Evolutionary conservation across 768 basidiomycete genomes (phyloP), one percentile per base, ranked within the genome.

Genomic region (Podaxis sp.): DNA sequence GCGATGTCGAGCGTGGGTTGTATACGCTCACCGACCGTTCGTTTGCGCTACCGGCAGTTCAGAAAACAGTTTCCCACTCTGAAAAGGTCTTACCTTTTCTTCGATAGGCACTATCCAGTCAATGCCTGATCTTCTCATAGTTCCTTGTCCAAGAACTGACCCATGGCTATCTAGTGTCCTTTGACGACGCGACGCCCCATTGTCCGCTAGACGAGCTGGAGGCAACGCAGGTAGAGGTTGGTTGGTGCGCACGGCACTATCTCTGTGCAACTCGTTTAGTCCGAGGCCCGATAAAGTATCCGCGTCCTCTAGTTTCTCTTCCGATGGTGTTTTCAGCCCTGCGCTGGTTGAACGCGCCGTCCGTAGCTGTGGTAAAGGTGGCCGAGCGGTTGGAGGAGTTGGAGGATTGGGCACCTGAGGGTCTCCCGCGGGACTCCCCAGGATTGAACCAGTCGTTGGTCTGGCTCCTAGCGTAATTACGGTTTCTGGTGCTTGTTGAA

Each of bases 1-100:
- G 89, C 88, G 2, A 75, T 70, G 0, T 74, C 64, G 2, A 89
- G 69, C 0, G 87, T 90, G 3, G 85, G 84, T 17, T 75, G 47
- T 3, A 91, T 70, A 3, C 89, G 80, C 56, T 87, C 82, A 8
- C 76, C 76, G 0, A 87, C 71, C 0, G 81, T 82, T 59, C 67
- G 76, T 29, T 72, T 74, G 25, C 66, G 66, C 63, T 57, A 56
- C 33, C 29, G 40, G 53, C 19, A 60, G 19, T 22, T 37, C 55
- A 63, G 38, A 8, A 24, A 43, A 55, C 55, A 38, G 13, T 36
- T 15, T 13, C 4, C 9, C 36, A 2, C 13, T 60, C 61, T 15
- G 29, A 49, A 57, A 62, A 15, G 12, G 9, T 49, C 66, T 51
- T 40, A 72, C 72, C 69, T 71, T 71, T 47, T 73, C 72, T 25